A percentile compares a stretch with the other conserved stretches of the same genome.
Conservation (phyloP, 2,329 filamentous ascomycete genomes). For the Rutstroemia sydowiana region DNA sequence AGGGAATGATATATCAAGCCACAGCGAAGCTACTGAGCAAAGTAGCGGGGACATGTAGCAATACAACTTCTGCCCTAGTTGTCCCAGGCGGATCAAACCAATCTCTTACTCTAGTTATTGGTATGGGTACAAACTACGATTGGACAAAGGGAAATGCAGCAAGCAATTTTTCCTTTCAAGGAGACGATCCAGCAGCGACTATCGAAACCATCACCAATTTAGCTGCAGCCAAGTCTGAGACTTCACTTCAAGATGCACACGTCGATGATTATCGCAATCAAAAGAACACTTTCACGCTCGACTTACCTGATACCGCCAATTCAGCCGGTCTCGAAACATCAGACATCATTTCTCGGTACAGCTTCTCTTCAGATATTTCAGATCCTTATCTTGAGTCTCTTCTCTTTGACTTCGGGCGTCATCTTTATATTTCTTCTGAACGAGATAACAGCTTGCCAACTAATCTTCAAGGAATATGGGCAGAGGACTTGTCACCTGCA, state of each 20-base stretch:
- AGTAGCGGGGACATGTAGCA: conserved; percentile 13
- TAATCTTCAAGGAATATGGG: conserved; percentile 52
- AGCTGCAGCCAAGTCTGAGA: conserved; percentile 31
- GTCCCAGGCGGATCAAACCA: conserved; percentile 24
- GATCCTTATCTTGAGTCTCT: conserved; percentile 47
- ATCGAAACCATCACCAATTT: conserved; percentile 32
- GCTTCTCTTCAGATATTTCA: conserved; percentile 27
- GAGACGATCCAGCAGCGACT: conserved; percentile 35
- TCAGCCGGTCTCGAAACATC: conserved; percentile 37
- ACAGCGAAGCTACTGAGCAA: conserved; percentile 29
- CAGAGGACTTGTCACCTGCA: conserved; percentile 35
- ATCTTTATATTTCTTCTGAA: conserved; percentile 48
- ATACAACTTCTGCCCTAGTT: conserved; percentile 25
- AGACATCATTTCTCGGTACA: conserved; percentile 30
- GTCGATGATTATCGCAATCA: conserved; percentile 36
- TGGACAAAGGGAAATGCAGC: conserved; percentile 39
- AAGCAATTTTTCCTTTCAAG: conserved; percentile 40
- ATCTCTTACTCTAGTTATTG: conserved; percentile 36
- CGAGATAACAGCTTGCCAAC: conserved; percentile 44
- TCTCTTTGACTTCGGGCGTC: conserved; percentile 45
- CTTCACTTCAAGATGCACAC: conserved; percentile 31
- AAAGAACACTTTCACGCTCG: conserved; percentile 34
- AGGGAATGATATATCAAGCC: conserved; percentile 39
- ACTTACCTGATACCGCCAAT: conserved; percentile 37
- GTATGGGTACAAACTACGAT: conserved; percentile 43